Evolutionary conservation across 2,329 filamentous ascomycete species (phyloP), one percentile per base, ranked within the genome.

Genomic region (Fusarium chuoi): DNA sequence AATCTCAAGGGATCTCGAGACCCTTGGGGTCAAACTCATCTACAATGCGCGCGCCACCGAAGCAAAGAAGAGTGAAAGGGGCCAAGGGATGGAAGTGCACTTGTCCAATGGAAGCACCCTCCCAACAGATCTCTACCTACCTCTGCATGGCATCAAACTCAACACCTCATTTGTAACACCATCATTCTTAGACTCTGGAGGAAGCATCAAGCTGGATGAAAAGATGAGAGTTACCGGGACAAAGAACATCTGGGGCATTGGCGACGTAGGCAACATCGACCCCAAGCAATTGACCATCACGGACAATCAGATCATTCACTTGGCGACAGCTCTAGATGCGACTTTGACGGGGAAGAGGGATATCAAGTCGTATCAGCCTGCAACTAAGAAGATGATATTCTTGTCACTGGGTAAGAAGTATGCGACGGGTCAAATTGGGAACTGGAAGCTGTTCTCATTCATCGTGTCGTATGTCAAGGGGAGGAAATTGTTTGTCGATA

Each of bases 131-230:
- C 74, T 87, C 39, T 84, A 86, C 74, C 78, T 89, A 6, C 85
- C 87, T 2, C 82, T 86, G 0, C 81, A 83, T 62, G 87, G 87
- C 42, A 65, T 84, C 20, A 65, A 75, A 2, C 79, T 83, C 54
- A 89, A 88, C 77, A 84, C 82, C 0, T 72, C 77, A 0, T 87
- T 86, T 62, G 62, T 83, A 17, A 82, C 85, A 0, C 44, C 65
- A 0, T 48, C 73, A 3, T 76, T 85, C 49, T 68, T 83, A 8
- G 82, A 84, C 39, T 45, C 69, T 5, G 28, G 59, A 0, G 81
- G 82, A 1, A 81, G 79, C 33, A 52, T 87, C 22, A 76, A 77
- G 7, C 79, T 83, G 18, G 81, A 83, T 45, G 62, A 72, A 2
- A 77, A 76, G 42, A 74, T 86, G 65, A 80, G 79, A n/a, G 79